Base-by-base conservation (phyloP, 306 rosid species). In the Prunus armeniaca region DNA sequence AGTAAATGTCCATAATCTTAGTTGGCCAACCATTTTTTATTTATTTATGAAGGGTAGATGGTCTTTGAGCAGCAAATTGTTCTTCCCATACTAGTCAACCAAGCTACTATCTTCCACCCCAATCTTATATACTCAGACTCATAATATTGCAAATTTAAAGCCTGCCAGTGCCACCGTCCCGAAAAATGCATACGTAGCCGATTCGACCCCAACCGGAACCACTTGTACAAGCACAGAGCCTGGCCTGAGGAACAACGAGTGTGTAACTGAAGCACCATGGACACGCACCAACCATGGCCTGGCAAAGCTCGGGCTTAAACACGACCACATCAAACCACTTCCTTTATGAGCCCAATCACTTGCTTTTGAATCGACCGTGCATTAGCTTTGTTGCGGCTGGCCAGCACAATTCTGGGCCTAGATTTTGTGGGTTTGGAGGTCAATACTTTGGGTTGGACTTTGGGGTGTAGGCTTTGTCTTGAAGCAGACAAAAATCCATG, bases 241-340 rank as follows among this genome's bases (percentile, higher is more conserved):
- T 3, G 75, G 64, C 52, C 81, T 65, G 0, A 84, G 72, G 70
- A 90, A 88, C 68, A 88, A 50, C 0, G 49, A 60, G 68, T 84
- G 83, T 22, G 92, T 88, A 8, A 90, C 62, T 2, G 85, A 89
- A 0, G 89, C 88, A 4, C 95, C 92, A 41, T 88, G 95, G 1
- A 90, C 84, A 32, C 38, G 38, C 38, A 4, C 91, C 93, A 8
- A 90, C 34, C 76, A 86, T 8, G 3, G 60, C 87, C 52, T 89
- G 71, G 38, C 89, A 28, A 28, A 17, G 54, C 13, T 71, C 65
- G 34, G 84, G 74, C 45, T 83, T 81, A 9, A 83, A 69, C 10
- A 81, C 71, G 17, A 66, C 43, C 56, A 85, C 88, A 12, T 77
- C 45, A 64, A 89, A 89, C 43, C 2, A 85, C 6, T 3, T 75